A percentile compares a stretch with the other conserved stretches of the same genome.
Conservation (phyloP, 345 rosid genomes). For the Gynandropsis gynandra region DNA sequence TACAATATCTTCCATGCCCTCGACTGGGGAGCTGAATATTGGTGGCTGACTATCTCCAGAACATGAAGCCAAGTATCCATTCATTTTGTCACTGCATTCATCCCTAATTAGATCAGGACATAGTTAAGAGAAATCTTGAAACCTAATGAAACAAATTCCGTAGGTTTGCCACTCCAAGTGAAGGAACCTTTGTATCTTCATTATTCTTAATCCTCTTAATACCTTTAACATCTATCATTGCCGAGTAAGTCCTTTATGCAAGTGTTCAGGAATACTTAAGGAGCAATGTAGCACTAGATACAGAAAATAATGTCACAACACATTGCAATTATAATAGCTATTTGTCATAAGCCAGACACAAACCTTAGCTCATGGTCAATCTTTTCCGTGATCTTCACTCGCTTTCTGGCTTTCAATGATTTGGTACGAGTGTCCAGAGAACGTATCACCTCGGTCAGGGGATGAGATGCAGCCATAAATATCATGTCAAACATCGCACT, state of each 20-base stretch:
- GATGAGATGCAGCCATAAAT: slow-evolving; percentile 65
- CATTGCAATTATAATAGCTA: background rate
- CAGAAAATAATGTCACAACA: background rate
- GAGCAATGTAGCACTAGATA: background rate
- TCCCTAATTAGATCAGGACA: slow-evolving; percentile 36
- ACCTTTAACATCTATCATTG: no score
- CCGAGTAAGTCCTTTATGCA: no score
- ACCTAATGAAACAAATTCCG: no score
- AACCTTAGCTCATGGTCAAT: slow-evolving; percentile 71
- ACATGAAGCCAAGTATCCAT: slow-evolving; percentile 80
- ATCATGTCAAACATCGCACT: slow-evolving; percentile 67
- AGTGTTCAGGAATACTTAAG: background rate
- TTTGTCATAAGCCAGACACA: slow-evolving; percentile 25
- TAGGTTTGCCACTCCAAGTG: no score
- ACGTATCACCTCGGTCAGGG: slow-evolving; percentile 63
- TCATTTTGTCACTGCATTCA: slow-evolving; percentile 90
- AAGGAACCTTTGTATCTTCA: no score
- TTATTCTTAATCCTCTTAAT: background rate
- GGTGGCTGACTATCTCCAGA: slow-evolving; percentile 72
- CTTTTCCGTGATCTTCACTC: slow-evolving; percentile 39
- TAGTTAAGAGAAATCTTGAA: no score
- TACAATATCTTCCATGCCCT: slow-evolving; percentile 76
- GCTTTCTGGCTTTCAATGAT: slow-evolving; percentile 38
- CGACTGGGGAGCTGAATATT: slow-evolving; percentile 66
- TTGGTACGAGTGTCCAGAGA: slow-evolving; percentile 56